Conservation (phyloP, 2,329 filamentous ascomycete species). For the Aspergillus piperis region DNA sequence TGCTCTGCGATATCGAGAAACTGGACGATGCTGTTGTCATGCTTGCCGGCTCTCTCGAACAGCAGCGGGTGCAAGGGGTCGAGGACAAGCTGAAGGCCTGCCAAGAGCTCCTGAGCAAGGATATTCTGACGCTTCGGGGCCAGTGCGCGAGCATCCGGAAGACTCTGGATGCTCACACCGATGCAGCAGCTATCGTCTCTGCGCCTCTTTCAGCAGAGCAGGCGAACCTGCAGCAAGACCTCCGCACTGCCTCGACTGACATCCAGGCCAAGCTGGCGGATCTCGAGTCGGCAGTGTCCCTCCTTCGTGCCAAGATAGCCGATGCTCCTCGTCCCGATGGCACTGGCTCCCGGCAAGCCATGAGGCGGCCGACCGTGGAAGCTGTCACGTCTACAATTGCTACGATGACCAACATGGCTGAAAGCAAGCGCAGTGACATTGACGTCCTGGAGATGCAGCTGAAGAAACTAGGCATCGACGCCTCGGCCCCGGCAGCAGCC, state of each 20-base stretch:
- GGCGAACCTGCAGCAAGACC: conserved; percentile 76
- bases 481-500: conserved; percentile 19
- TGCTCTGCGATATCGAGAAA: conserved; percentile 72
- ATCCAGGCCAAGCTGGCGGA: conserved; percentile 75
- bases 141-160: conserved; percentile 78
- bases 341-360: conserved; percentile 34
- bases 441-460: conserved; percentile 88
- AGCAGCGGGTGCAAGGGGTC: conserved; percentile 68
- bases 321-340: conserved; percentile 54
- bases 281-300: conserved; percentile 74
- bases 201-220: conserved; percentile 84
- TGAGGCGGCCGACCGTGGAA: conserved; percentile 77
- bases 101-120: conserved; percentile 64
- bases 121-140: conserved; percentile 69
- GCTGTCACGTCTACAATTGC: conserved; percentile 86
- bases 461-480: conserved; percentile 64
- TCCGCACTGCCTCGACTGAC: conserved; percentile 72
- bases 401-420: conserved; percentile 90
- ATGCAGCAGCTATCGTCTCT: conserved; percentile 67
- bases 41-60: conserved; percentile 65
- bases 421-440: conserved; percentile 87
- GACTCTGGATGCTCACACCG: conserved; percentile 68
- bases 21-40: conserved; percentile 66
- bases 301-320: conserved; percentile 77
- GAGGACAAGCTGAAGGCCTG: conserved; percentile 69